Evolutionary conservation across 306 rosid species (phyloP).

Genomic region (Amphicarpaea edgeworthii): DNA sequence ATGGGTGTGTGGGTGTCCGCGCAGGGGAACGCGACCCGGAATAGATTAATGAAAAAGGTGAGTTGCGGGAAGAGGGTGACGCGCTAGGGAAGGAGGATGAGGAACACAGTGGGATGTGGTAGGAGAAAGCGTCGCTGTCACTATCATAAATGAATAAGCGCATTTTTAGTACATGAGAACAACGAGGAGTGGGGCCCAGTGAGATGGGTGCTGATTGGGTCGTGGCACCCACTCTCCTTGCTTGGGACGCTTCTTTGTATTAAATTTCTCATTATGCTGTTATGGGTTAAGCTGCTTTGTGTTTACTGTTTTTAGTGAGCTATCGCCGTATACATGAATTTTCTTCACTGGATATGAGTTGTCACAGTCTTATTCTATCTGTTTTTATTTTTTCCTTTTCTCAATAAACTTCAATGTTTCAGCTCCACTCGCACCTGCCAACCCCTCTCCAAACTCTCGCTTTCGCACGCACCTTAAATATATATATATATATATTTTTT

Average conservation of each 20-base stretch:
- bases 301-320: conserved; percentile 29
- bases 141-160: conserved; percentile 49
- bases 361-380: conserved; percentile 19
- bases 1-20: not conserved
- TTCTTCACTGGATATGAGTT: conserved; percentile 45
- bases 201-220: conserved; percentile 52
- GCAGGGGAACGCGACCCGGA: conserved; percentile 2
- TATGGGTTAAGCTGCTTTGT: conserved; percentile 30
- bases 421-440: conserved; percentile 21
- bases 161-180: conserved; percentile 52
- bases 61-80: conserved; percentile 38
- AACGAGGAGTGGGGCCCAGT: conserved; percentile 43
- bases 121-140: conserved; percentile 62
- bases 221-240: conserved; percentile 59
- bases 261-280: too few relatives aligned
- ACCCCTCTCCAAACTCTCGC: not conserved
- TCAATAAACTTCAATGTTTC: not conserved
- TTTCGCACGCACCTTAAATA: too few relatives aligned
- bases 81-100: conserved; percentile 53
- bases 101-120: conserved; percentile 41
- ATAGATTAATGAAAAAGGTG: conserved; percentile 33
- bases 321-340: conserved; percentile 34
- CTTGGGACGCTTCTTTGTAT: not conserved
- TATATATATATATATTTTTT: too few relatives aligned
- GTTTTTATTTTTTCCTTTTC: not conserved